phyloP scores from a whole-genome alignment of 306 rosid genomes.

The Chamaecrista fasciculata region DNA sequence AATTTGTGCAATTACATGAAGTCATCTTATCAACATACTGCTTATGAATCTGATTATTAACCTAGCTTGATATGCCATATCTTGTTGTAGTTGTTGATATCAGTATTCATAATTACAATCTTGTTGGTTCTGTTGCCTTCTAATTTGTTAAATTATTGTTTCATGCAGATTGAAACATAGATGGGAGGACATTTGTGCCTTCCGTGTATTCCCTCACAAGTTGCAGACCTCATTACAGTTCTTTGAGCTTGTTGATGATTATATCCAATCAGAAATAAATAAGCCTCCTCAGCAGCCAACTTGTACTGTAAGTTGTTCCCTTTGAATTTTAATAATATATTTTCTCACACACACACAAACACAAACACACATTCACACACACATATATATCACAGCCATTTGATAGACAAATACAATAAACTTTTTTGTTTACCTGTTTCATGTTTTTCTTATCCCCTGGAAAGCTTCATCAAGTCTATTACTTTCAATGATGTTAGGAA shows the following conservation, averaged over 20 bases:
- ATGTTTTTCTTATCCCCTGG: slow-evolving; percentile 20
- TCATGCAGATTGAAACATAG: slow-evolving; percentile 53
- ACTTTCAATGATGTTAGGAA: neutral
- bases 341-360: neutral
- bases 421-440: slow-evolving; percentile 9
- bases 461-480: neutral
- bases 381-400: neutral
- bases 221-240: slow-evolving; percentile 86
- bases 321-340: slow-evolving; percentile 11
- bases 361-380: neutral
- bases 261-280: slow-evolving; percentile 74
- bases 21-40: neutral
- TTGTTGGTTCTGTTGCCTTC: slow-evolving; percentile 14
- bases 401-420: slow-evolving; percentile 2
- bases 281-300: slow-evolving; percentile 58
- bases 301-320: slow-evolving; percentile 61
- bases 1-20: slow-evolving; percentile 7
- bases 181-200: slow-evolving; percentile 78
- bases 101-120: neutral
- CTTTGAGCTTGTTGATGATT: slow-evolving; percentile 85
- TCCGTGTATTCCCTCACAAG: slow-evolving; percentile 82
- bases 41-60: neutral
- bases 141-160: slow-evolving; percentile 24
- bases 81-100: slow-evolving; percentile 20
- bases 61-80: slow-evolving; percentile 3